These are phyloP conservation scores for Phytophthora syringae DNA, from an alignment of 352 stramenopile genomes.

Conservation along the genomic window DNA sequence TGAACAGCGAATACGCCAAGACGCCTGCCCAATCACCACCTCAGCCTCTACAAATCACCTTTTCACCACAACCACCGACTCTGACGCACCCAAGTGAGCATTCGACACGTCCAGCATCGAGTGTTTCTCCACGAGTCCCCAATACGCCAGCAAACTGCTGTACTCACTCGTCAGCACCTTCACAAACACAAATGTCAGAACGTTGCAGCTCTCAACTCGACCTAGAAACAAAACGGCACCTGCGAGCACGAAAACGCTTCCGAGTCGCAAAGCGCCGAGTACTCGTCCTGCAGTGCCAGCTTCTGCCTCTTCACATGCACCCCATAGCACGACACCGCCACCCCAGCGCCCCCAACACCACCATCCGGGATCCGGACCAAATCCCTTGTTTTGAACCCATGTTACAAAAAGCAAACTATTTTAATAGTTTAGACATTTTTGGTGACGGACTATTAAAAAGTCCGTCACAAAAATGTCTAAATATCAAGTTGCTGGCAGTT, in stretches of 20 bases:
- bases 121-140: constrained; percentile 43
- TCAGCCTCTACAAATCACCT: neutral
- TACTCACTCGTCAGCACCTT: constrained; percentile 70
- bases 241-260: constrained; percentile 62
- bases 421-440: too few species aligned
- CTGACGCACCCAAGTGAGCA: constrained; percentile 45
- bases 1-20: constrained; percentile 51
- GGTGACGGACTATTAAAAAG: too few species aligned
- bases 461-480: too few species aligned
- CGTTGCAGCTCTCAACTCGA: constrained; percentile 31
- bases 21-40: constrained; percentile 28
- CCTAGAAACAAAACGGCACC: too few species aligned
- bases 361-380: constrained; percentile 17
- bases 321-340: constrained; percentile 45
- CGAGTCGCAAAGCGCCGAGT: constrained; percentile 64
- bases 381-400: constrained; percentile 4
- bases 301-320: constrained; percentile 62
- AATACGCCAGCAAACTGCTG: constrained; percentile 51
- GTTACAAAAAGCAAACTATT: too few species aligned
- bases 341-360: constrained; percentile 32
- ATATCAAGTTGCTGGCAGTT: too few species aligned
- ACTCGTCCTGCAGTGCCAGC: constrained; percentile 34
- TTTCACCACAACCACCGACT: neutral
- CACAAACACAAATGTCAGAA: constrained; percentile 3
- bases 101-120: constrained; percentile 62